Percentiles rank a stretch among this genome's conserved stretches.
Conservation (phyloP, 2,329 filamentous ascomycete genomes). For the Waltergamsia citrina region DNA sequence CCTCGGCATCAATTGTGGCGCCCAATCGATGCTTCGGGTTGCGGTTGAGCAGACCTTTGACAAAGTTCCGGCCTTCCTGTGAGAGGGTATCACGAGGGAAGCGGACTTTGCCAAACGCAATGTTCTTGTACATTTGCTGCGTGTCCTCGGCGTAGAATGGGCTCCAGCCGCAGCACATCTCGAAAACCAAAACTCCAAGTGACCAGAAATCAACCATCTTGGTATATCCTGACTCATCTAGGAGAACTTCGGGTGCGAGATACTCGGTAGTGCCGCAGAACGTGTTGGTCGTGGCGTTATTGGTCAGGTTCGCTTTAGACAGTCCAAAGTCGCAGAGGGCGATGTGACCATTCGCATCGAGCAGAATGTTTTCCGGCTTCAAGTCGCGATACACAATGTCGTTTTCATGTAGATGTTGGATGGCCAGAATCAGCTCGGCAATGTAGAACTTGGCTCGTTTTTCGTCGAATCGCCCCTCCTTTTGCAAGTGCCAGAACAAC, state of each 20-base stretch:
- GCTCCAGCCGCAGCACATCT: conserved; percentile 99
- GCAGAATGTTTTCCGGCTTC: conserved; percentile 93
- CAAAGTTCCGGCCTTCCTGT: conserved; percentile 91
- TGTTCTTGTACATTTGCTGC: conserved; percentile 99
- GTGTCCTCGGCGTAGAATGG: conserved; percentile 98
- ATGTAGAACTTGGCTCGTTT: conserved; percentile 97
- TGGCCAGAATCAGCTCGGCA: conserved; percentile 87
- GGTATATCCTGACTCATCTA: conserved; percentile 95
- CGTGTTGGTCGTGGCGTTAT: conserved; percentile 96
- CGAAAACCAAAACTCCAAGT: conserved; percentile 90
- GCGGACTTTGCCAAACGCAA: conserved; percentile 95
- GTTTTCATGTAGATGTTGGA: conserved; percentile 91
- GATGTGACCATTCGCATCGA: conserved; percentile 96
- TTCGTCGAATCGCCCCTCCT: conserved; percentile 92
- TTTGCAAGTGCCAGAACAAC: conserved; percentile 97
- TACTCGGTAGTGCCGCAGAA: conserved; percentile 99
- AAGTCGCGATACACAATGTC: conserved; percentile 97
- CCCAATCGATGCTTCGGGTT: conserved; percentile 94
- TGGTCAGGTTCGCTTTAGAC: conserved; percentile 93
- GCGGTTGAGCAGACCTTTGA: conserved; percentile 92
- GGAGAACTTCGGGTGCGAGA: conserved; percentile 84
- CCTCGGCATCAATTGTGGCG: conserved; percentile 82
- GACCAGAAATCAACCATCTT: conserved; percentile 99
- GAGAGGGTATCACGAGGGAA: conserved; percentile 93
- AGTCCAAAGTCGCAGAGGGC: conserved; percentile 95